phyloP scores from a whole-genome alignment of 306 rosid species.

The Albizia julibrissin region DNA sequence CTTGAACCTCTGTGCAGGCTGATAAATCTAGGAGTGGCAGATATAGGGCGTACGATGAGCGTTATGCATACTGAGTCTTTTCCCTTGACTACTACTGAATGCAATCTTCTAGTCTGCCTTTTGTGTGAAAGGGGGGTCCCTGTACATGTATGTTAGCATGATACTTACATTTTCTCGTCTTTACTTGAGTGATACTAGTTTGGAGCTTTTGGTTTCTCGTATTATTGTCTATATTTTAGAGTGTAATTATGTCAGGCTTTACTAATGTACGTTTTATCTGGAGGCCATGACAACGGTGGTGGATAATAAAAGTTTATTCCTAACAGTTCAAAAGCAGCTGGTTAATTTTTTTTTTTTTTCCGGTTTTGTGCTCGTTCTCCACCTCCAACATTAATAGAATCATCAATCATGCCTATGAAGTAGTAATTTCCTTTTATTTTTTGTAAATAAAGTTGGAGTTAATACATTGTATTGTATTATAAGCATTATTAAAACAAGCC shows the following conservation, averaged over 20 bases:
- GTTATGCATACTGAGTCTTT: constrained; percentile 28
- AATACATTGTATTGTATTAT: background rate
- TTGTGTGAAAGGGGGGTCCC: constrained; percentile 18
- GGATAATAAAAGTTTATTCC: too few species aligned
- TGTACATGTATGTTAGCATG: constrained; percentile 36
- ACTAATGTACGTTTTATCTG: constrained; percentile 25
- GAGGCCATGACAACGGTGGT: constrained; percentile 25
- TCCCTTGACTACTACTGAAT: constrained; percentile 3
- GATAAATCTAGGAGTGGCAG: constrained; percentile 58
- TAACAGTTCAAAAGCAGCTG: constrained; percentile 10
- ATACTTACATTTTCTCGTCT: constrained; percentile 17
- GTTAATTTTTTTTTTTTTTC: background rate
- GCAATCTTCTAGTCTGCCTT: constrained; percentile 28
- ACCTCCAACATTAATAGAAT: background rate
- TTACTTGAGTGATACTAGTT: constrained; percentile 1
- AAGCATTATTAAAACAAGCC: background rate
- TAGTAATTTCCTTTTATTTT: background rate
- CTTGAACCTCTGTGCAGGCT: constrained; percentile 56
- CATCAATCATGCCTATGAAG: background rate
- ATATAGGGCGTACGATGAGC: constrained; percentile 39
- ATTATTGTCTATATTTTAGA: background rate
- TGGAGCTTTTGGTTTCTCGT: background rate
- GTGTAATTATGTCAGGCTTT: constrained; percentile 29
- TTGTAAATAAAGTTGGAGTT: background rate
- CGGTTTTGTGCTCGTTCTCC: background rate